phyloP scores from a whole-genome alignment of 2,329 filamentous ascomycete species.

The Arthrobotrys pseudoclavata region DNA sequence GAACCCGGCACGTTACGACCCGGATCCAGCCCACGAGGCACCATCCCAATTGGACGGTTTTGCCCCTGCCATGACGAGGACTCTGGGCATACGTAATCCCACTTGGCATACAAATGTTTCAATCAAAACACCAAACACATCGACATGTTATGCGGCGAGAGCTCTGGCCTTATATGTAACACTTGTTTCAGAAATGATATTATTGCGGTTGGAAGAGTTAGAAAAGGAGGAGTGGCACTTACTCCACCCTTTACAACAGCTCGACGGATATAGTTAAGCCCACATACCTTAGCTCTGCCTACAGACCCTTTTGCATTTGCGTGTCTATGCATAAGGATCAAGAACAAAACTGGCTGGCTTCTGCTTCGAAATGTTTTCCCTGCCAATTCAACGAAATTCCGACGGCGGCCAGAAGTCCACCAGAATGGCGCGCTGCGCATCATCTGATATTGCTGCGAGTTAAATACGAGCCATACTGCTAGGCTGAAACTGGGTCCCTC shows the following conservation, averaged over 20 bases:
- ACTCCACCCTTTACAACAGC: neutral
- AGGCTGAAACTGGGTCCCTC: no score
- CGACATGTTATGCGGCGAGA: neutral
- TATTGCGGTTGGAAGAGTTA: neutral
- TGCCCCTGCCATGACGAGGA: neutral
- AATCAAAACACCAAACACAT: conserved; percentile 5
- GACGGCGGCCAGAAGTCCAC: no score
- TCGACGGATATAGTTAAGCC: conserved; percentile 19
- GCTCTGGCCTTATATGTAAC: neutral
- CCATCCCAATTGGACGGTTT: conserved; percentile 18
- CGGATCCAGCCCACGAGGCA: neutral
- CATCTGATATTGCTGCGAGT: no score
- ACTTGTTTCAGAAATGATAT: neutral
- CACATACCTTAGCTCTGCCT: neutral
- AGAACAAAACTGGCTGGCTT: no score
- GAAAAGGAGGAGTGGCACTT: neutral
- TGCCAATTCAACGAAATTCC: no score
- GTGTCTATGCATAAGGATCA: no score
- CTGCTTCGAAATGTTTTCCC: no score
- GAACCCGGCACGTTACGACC: conserved; percentile 19
- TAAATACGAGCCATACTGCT: no score
- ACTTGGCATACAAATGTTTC: neutral
- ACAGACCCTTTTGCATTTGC: neutral
- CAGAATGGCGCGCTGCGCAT: no score
- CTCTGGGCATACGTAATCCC: conserved; percentile 2